Base-by-base conservation (phyloP, 306 rosid genomes). In the Ceratonia siliqua region DNA sequence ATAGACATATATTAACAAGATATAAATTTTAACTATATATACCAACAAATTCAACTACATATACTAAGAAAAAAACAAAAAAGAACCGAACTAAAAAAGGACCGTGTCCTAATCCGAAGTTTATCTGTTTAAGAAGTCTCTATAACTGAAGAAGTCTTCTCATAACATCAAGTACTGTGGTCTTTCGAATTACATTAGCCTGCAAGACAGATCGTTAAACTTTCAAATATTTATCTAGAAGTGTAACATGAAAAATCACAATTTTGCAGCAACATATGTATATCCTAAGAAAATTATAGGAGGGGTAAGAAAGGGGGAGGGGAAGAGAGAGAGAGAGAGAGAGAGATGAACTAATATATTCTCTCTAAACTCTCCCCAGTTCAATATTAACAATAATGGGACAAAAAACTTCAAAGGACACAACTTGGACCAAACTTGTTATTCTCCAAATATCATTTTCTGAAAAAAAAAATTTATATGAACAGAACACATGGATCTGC, bases 161-260 rank as follows among this genome's bases (percentile, higher is more conserved):
- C 99, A 94, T 92, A 71, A 94, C 99, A 78, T 94, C 99, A 66
- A 94, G 96, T 30, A 92, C 99, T 62, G 99, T 94, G 82, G 99
- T 94, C 86, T 94, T 92, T 50, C 99, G 92, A 79, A 94, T 94
- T 67, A 94, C 89, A 82, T 92, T 94, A 38, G 97, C 97, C 99
- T 94, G 84, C 81, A 50, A 83, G 65, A 72, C n/a, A 85, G 73
- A 68, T 32, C 62, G 76, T 74, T 28, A 72, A 56, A 48, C 39
- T 65, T 63, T 75, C 38, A 55, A 68, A 35, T 42, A 61, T 22
- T 68, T 63, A 12, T 70, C 63, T 56, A 22, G 20, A 64, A 72
- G 15, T 35, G 62, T 17, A 53, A 55, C 17, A 66, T 38, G 48
- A 73, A 59, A 20, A 71, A 48, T 43, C 75, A 68, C 56, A 53